phyloP scores from a whole-genome alignment of 345 rosid genomes.

The Salix brachista region DNA sequence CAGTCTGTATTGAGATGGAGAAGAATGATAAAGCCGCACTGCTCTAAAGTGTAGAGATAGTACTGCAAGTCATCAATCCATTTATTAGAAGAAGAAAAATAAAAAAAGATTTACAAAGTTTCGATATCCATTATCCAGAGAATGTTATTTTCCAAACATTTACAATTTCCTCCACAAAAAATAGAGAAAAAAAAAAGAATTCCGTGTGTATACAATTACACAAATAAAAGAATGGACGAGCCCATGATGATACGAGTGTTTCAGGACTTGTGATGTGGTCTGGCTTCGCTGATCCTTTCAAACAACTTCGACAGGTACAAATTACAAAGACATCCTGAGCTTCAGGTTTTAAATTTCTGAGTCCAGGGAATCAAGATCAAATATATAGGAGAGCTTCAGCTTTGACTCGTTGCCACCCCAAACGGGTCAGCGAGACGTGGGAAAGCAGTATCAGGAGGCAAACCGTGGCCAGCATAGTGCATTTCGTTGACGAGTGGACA shows the following conservation, averaged over 20 bases:
- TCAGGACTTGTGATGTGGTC: constrained; percentile 5
- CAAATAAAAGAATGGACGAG: constrained; percentile 6
- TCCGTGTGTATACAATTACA: background rate
- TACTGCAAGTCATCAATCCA: background rate
- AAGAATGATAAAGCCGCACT: background rate
- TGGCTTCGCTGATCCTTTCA: background rate
- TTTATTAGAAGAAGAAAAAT: background rate
- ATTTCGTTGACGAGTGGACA: constrained; percentile 40
- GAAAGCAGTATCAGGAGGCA: constrained; percentile 21
- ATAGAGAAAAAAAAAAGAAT: background rate
- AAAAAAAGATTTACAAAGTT: background rate
- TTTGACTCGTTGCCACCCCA: constrained; percentile 22
- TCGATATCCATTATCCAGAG: background rate
- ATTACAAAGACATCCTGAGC: background rate
- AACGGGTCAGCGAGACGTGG: constrained; percentile 24
- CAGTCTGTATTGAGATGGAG: background rate
- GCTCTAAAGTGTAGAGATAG: background rate
- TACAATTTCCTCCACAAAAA: background rate
- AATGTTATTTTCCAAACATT: background rate
- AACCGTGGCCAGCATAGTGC: constrained; percentile 30
- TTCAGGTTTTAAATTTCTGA: background rate
- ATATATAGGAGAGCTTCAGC: background rate
- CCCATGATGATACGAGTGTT: background rate
- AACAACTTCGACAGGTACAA: background rate
- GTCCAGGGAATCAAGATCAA: background rate